Base-by-base conservation (phyloP, 345 rosid species). In the Triadica sebifera region DNA sequence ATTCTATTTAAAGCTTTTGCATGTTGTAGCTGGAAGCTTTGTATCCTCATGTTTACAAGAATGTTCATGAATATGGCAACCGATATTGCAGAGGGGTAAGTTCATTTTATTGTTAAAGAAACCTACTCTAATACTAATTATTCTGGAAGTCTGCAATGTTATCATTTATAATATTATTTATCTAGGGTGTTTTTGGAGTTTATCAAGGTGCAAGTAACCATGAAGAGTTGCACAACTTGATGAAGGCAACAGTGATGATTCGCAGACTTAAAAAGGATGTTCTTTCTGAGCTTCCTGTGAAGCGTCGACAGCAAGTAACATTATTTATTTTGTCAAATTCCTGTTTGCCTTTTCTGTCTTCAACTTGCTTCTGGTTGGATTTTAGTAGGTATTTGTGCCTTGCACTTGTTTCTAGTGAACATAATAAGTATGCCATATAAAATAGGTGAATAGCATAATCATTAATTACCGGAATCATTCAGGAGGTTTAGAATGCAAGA, bases 141-240 rank as follows among this genome's bases (percentile, higher is more conserved):
- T 29, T 49, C 53, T 47, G 47, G 53, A 70, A 62, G 51, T 66
- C 51, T 10, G 37, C 70, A 47, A 51, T 37, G 22, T 51, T 80
- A 24, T 50, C 72, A 60, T 56, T 41, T 74, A 34, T 66, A 47
- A 55, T 52, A 46, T 66, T n/a, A 50, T 75, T 81, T 52, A 12
- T 78, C 29, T 84, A 94, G 98, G 97, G 97, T 46, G 12, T 84
- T 65, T 94, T 92, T 73, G 98, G 98, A 78, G 29, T 74, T 62
- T 94, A 90, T 85, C 97, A 94, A 86, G 98, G 97, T 65, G 87
- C 98, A 67, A 90, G 91, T 83, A 92, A 94, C 87, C 98, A 94
- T 81, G 98, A 94, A 51, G 98, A 94, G 82, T 85, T 94, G 87
- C 98, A 94, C 85, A 89, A 85, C 88, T 80, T 92, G 88, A 92